phyloP scores from a whole-genome alignment of 345 rosid species.

The Eucalyptus sp. region DNA sequence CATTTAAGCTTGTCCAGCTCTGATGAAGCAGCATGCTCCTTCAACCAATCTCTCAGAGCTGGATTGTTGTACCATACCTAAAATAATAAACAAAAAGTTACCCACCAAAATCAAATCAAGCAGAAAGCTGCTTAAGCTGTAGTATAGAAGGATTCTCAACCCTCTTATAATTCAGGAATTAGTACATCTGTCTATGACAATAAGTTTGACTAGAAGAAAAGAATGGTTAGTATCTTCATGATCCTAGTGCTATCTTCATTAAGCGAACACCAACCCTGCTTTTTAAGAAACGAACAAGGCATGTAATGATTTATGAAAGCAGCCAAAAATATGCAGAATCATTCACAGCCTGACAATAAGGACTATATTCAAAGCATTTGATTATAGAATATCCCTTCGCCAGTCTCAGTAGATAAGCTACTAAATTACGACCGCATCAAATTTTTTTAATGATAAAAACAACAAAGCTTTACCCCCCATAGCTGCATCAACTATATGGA shows the following conservation, averaged over 20 bases:
- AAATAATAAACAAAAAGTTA: neutral
- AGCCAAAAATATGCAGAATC: neutral
- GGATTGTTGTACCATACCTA: constrained; percentile 91
- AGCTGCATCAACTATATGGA: neutral
- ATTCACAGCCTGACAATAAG: neutral
- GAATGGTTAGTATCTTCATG: neutral
- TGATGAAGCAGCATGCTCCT: constrained; percentile 55
- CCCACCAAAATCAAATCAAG: neutral
- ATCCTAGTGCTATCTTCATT: neutral
- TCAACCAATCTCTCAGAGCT: constrained; percentile 69
- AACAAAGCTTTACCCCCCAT: neutral
- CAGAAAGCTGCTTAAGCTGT: neutral
- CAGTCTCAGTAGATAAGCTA: neutral
- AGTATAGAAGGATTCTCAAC: neutral
- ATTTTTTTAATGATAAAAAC: neutral
- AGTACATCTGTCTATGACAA: neutral
- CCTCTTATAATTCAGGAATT: neutral
- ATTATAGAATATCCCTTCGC: neutral
- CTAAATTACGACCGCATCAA: neutral
- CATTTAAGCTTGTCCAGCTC: constrained; percentile 60
- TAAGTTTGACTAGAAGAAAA: neutral
- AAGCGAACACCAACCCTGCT: neutral
- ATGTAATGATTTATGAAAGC: neutral
- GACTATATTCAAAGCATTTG: neutral
- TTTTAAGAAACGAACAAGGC: neutral